A percentile compares a stretch with the other conserved stretches of the same genome.
phyloP scores from a whole-genome alignment of 2,329 filamentous ascomycete genomes.

The Pestalotiopsis sp. region DNA sequence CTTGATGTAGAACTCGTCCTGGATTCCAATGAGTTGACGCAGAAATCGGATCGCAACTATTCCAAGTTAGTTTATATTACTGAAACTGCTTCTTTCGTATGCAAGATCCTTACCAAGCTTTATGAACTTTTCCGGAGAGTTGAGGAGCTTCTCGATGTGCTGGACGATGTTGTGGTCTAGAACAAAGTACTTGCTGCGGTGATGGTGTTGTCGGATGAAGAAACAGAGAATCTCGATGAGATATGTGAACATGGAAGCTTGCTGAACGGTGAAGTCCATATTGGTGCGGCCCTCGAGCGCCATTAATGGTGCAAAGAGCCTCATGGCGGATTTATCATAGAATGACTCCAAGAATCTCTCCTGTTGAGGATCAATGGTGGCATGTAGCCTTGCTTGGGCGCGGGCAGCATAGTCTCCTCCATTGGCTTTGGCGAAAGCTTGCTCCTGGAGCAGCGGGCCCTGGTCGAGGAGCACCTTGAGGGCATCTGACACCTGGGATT shows the following conservation, averaged over 20 bases:
- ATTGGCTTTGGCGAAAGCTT: constrained; percentile 64
- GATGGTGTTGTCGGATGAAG: constrained; percentile 87
- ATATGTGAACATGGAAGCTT: constrained; percentile 89
- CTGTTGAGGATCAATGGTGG: constrained; percentile 69
- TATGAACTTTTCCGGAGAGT: constrained; percentile 86
- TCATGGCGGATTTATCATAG: constrained; percentile 84
- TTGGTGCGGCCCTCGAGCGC: constrained; percentile 73
- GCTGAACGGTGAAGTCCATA: constrained; percentile 75
- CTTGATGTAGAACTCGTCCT: constrained; percentile 89
- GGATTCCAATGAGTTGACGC: constrained; percentile 79
- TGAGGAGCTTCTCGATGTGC: constrained; percentile 80
- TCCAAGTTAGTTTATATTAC: not conserved
- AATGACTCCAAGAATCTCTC: constrained; percentile 86
- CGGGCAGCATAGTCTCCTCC: constrained; percentile 69
- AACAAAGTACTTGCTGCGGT: constrained; percentile 87
- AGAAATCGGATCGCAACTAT: constrained; percentile 91
- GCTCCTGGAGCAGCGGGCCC: constrained; percentile 52
- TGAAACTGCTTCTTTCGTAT: not conserved
- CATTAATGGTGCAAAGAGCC: constrained; percentile 84
- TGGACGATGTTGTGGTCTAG: constrained; percentile 76
- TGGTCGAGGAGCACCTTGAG: constrained; percentile 91
- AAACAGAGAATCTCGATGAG: constrained; percentile 92
- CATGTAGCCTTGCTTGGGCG: constrained; percentile 46
- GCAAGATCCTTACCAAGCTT: constrained; percentile 67
- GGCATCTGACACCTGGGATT: constrained; percentile 92